Evolutionary conservation across 2,329 filamentous ascomycete genomes (phyloP), one percentile per base, ranked within the genome.

Genomic region (Dryadomyces quercivorus): DNA sequence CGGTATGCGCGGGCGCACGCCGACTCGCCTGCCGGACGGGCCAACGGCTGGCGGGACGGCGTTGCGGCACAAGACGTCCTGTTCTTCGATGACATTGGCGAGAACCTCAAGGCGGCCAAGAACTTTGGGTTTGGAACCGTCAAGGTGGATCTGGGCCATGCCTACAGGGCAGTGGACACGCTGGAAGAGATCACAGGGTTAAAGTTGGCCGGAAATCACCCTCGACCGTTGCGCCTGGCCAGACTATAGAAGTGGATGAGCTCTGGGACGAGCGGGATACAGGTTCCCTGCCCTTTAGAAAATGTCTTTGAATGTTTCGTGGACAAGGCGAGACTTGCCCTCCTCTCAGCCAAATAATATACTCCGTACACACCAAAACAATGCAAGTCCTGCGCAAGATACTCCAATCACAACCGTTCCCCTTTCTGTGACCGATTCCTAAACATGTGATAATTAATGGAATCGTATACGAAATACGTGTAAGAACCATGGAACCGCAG

Each of bases 61-160:
- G 72, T 94, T 9, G 67, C 71, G 55, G 71, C 85, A 0, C 71
- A 72, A 0, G 88, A 96, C 54, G 74, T 96, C 47, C 70, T 95
- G 5, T 98, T 98, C 66, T 70, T 96, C 51, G 93, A 96, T 66
- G 91, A 96, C 63, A 95, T 98, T 66, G 93, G 93, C 1, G 84
- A 91, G 69, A 98, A 98, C 66, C 68, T 97, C 56, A 93, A 91
- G 73, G 84, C 78, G 47, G 93, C 83, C 1, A 86, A 76, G 68
- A 76, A 76, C 50, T 72, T 82, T 21, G 92, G 92, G 0, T 84
- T 97, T 67, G 70, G 76, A 55, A 97, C 92, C 0, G 78, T 97
- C 60, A 95, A 92, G 69, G 93, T 97, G 1, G 73, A 79, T 9
- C 70, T 97, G 31, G 91, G 91, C 1, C 81, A 77, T 66, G 81